A percentile compares a stretch with the other conserved stretches of the same genome.
These are phyloP conservation scores for Metschnikowia kofuensis DNA, from an alignment of 805 yeast genomes.

Conservation along the genomic window DNA sequence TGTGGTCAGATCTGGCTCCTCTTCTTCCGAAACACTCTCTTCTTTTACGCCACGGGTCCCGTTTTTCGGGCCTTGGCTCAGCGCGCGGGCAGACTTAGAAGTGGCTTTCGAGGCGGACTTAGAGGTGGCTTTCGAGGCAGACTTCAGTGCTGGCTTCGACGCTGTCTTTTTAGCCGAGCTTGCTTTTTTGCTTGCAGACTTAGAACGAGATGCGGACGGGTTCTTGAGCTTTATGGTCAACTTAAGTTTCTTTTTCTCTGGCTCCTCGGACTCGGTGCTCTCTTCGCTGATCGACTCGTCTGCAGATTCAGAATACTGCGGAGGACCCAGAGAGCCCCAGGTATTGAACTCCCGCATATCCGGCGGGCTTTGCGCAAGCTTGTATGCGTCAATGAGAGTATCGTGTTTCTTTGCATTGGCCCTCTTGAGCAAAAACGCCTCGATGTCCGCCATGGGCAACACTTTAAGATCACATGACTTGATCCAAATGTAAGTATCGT, in stretches of 20 bases:
- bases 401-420: conserved; percentile 40
- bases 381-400: conserved; percentile 48
- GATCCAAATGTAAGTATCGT: conserved; percentile 72
- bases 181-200: conserved; percentile 7
- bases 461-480: conserved; percentile 48
- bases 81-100: not conserved
- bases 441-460: conserved; percentile 42
- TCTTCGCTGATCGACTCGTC: conserved; percentile 43
- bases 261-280: conserved; percentile 39
- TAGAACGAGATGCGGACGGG: conserved; percentile 1
- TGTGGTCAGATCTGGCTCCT: not conserved
- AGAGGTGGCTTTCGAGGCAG: conserved; percentile 1
- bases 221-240: conserved; percentile 18
- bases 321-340: conserved; percentile 44
- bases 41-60: not conserved
- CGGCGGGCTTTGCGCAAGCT: conserved; percentile 48
- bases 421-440: conserved; percentile 29
- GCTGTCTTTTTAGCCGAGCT: conserved; percentile 12
- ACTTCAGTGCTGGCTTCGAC: conserved; percentile 6
- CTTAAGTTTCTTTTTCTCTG: conserved; percentile 19
- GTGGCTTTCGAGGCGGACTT: not conserved
- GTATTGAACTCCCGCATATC: conserved; percentile 39
- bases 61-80: not conserved
- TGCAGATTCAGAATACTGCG: conserved; percentile 26
- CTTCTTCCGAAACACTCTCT: not conserved